Base-by-base conservation (phyloP, 2,329 filamentous ascomycete species). In the Cordyceps farinosa region DNA sequence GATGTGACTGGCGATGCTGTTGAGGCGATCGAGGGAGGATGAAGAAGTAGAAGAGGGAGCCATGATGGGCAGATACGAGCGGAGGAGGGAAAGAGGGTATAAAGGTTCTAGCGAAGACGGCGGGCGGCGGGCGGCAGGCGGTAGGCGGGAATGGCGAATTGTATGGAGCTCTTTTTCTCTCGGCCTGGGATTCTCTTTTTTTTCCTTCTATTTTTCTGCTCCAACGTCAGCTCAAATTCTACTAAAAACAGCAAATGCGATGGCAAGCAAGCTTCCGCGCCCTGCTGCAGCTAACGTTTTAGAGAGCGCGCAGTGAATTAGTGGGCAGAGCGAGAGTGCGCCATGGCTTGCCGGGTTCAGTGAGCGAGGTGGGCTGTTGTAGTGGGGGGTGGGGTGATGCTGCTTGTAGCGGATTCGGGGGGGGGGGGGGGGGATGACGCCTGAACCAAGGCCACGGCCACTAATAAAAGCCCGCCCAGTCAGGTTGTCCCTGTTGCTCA, bases 1-100 rank as follows among this genome's bases (percentile, higher is more conserved):
- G 84, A 95, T 89, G 78, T 95, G 91, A 73, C 80, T 82, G 70
- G 84, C 82, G 70, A 92, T 84, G 71, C 80, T 87, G 70, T 83
- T 80, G 65, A 88, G 77, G 75, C 85, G 79, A 69, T 80, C 78
- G 66, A 82, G 79, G 64, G 79, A 77, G 63, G 80, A 76, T 65
- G 80, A 77, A 61, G 81, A 77, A 66, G 77, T 77, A 66, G 63
- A 70, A 54, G 67, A 67, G 40, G 69, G 56, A 40, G 65, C 62
- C 65, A 67, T 67, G 65, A 50, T 61, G 48, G 45, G 47, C 15
- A 51, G 45, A 38, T 47, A 44, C 45, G 38, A 52, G 38, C 55
- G 52, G 29, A 30, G n/a, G 29, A 47, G 45, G 17, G 45, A 44
- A 17, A 36, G n/a, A 15, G 7, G 22, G 22, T 22, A 22, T 22